Conservation (phyloP, 2,329 filamentous ascomycete genomes). For the Colletotrichum tropicale region DNA sequence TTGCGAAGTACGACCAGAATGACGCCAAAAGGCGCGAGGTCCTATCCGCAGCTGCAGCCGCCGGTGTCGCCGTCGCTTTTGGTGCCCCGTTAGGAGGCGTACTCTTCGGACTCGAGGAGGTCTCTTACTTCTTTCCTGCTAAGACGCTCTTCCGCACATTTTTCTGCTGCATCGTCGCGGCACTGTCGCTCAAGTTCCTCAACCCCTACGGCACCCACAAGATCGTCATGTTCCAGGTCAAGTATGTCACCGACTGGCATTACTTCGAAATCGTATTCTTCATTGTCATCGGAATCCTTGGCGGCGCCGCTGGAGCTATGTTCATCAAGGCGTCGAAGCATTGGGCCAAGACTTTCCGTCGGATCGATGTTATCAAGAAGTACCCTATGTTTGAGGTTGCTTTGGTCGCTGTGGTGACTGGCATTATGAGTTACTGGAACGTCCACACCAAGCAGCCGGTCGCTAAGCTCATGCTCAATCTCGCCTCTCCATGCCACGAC, state of each 20-base stretch:
- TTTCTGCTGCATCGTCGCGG: slow-evolving; percentile 95
- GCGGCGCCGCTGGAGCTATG: slow-evolving; percentile 82
- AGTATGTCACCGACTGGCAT: slow-evolving; percentile 89
- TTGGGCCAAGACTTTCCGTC: slow-evolving; percentile 90
- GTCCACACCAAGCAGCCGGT: slow-evolving; percentile 87
- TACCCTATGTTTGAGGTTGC: slow-evolving; percentile 88
- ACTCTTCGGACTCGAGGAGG: slow-evolving; percentile 92
- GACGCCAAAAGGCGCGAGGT: slow-evolving; percentile 94
- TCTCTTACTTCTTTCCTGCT: slow-evolving; percentile 95
- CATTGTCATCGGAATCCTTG: slow-evolving; percentile 83
- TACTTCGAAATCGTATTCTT: slow-evolving; percentile 90
- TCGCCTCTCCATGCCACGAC: slow-evolving; percentile 84
- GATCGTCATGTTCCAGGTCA: slow-evolving; percentile 94
- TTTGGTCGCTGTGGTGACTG: slow-evolving; percentile 85
- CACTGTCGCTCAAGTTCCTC: slow-evolving; percentile 89
- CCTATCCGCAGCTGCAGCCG: slow-evolving; percentile 89
- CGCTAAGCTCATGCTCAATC: slow-evolving; percentile 86
- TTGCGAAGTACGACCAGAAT: slow-evolving; percentile 90
- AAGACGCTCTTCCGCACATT: slow-evolving; percentile 98
- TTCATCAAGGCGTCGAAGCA: slow-evolving; percentile 95
- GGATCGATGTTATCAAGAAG: slow-evolving; percentile 78
- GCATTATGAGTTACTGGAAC: slow-evolving; percentile 91
- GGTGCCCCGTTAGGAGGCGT: slow-evolving; percentile 88
- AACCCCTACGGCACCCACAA: slow-evolving; percentile 97
- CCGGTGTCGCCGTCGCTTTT: slow-evolving; percentile 92